Conservation (phyloP, 805 yeast genomes). For the Diddensiella transvaalensis region DNA sequence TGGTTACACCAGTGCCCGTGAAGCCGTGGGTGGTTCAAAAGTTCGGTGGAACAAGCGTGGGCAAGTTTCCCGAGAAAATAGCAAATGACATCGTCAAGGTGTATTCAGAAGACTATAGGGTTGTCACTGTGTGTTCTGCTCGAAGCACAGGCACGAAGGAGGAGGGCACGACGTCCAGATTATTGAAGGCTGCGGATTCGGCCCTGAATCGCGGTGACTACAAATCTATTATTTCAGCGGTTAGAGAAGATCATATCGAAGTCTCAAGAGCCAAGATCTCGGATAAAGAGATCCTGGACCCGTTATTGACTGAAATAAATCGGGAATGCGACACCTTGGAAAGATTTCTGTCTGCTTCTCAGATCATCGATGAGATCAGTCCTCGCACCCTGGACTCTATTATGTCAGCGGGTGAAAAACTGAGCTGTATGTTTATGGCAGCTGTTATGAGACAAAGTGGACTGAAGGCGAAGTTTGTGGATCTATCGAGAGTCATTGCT, state of each 20-base stretch:
- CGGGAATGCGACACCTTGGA: constrained; percentile 64
- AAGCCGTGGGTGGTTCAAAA: constrained; percentile 76
- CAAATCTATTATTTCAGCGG: constrained; percentile 54
- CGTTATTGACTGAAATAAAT: constrained; percentile 57
- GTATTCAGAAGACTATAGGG: constrained; percentile 53
- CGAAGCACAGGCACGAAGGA: constrained; percentile 86
- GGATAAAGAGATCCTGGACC: constrained; percentile 43
- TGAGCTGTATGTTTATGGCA: constrained; percentile 86
- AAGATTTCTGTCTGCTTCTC: constrained; percentile 78
- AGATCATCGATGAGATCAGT: constrained; percentile 86
- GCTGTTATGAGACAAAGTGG: constrained; percentile 80
- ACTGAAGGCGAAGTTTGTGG: constrained; percentile 72
- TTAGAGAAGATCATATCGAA: constrained; percentile 71
- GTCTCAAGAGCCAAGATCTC: constrained; percentile 62
- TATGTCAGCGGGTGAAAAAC: constrained; percentile 91
- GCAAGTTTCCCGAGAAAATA: constrained; percentile 84
- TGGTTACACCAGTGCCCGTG: constrained; percentile 8
- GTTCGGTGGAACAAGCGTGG: constrained; percentile 96
- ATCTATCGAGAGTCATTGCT: constrained; percentile 70
- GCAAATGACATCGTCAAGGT: constrained; percentile 73
- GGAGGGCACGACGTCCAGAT: constrained; percentile 92
- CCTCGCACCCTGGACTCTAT: constrained; percentile 84
- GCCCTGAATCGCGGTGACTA: constrained; percentile 39
- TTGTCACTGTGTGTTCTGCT: constrained; percentile 95
- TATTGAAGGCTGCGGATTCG: constrained; percentile 75